Conservation (phyloP, 192 early-diverging fungal species). For the Podochytrium sp. region DNA sequence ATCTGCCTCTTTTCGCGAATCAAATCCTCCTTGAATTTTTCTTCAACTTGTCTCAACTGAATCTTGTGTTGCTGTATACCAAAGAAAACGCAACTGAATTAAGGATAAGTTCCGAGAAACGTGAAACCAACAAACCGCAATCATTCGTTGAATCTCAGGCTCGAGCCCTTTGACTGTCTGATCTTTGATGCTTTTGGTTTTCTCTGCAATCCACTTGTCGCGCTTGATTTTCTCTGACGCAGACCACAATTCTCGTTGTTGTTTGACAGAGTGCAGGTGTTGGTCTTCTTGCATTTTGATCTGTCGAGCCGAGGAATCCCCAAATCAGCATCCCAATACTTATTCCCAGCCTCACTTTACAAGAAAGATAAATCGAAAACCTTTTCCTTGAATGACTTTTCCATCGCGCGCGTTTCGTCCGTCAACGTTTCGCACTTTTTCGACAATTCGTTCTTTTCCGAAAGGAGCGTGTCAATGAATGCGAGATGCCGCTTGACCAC, state of each 20-base stretch:
- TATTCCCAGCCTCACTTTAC: not conserved
- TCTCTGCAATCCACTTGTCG: slow-evolving; percentile 68
- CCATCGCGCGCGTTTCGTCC: slow-evolving; percentile 55
- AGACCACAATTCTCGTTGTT: slow-evolving; percentile 60
- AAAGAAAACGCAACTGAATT: not conserved
- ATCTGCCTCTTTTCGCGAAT: slow-evolving; percentile 47
- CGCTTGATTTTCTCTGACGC: slow-evolving; percentile 62
- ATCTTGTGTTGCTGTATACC: slow-evolving; percentile 56
- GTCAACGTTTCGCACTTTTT: slow-evolving; percentile 53
- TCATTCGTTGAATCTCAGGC: slow-evolving; percentile 64
- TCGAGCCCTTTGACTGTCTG: slow-evolving; percentile 64
- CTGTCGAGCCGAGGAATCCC: slow-evolving; percentile 26
- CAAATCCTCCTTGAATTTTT: slow-evolving; percentile 52
- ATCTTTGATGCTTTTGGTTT: slow-evolving; percentile 63
- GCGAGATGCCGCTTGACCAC: slow-evolving; percentile 59
- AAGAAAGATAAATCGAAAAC: not conserved
- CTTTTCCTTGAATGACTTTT: slow-evolving; percentile 55
- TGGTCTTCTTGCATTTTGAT: slow-evolving; percentile 50
- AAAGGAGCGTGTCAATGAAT: slow-evolving; percentile 62
- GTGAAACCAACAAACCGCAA: slow-evolving; percentile 40
- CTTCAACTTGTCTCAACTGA: slow-evolving; percentile 58
- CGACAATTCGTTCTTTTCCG: slow-evolving; percentile 61
- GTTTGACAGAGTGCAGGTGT: slow-evolving; percentile 51
- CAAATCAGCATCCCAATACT: not conserved
- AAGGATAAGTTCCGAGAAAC: not conserved